These are phyloP conservation scores for Exophiala lecanii-corni DNA, from an alignment of 2,329 filamentous ascomycete species.

Conservation along the genomic window DNA sequence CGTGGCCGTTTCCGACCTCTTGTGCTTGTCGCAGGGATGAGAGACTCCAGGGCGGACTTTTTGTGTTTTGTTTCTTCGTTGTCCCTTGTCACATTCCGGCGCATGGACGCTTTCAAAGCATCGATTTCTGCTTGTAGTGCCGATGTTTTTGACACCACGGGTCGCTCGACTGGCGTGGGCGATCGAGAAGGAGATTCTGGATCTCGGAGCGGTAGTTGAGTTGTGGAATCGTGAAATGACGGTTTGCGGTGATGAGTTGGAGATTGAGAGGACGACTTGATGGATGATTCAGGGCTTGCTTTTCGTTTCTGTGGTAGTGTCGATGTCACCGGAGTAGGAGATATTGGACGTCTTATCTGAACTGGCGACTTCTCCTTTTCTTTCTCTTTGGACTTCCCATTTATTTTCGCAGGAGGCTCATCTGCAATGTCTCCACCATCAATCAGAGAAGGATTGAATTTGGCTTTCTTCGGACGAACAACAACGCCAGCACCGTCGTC, in stretches of 20 bases:
- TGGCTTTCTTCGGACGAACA: constrained; percentile 40
- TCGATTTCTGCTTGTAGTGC: constrained; percentile 41
- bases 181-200: constrained; percentile 38
- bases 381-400: constrained; percentile 6
- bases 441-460: constrained; percentile 45
- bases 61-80: constrained; percentile 33
- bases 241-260: constrained; percentile 30
- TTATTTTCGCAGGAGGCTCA: constrained; percentile 10
- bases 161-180: constrained; percentile 29
- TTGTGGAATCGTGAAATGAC: constrained; percentile 38
- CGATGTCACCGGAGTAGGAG: constrained; percentile 32
- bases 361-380: constrained; percentile 4
- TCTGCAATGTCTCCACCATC: constrained; percentile 28
- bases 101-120: constrained; percentile 45
- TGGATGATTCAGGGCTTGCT: constrained; percentile 12
- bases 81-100: constrained; percentile 35
- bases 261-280: constrained; percentile 15
- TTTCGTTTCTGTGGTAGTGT: constrained; percentile 22
- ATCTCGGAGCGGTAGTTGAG: constrained; percentile 42
- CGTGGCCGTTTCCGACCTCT: constrained; percentile 43
- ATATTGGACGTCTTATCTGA: constrained; percentile 23
- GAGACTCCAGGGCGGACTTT: constrained; percentile 44
- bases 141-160: constrained; percentile 29
- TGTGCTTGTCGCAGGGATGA: constrained; percentile 46
- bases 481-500: constrained; percentile 32